Base-by-base conservation (phyloP, 345 rosid species). In the Lepidium sativum region DNA sequence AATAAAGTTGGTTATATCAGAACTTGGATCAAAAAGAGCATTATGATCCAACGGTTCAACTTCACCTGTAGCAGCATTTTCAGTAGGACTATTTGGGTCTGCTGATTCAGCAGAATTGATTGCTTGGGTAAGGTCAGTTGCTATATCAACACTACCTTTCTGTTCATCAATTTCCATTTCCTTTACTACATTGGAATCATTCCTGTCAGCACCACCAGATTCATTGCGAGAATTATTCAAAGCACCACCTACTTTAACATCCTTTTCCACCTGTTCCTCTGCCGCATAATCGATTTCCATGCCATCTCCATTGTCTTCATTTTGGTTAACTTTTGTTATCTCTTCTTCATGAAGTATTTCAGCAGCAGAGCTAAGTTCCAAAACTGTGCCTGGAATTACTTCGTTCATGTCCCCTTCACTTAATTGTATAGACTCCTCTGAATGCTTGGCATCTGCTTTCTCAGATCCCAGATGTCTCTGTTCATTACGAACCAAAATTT, bases 231-330 rank as follows among this genome's bases (percentile, higher is more conserved):
- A 60, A 70, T 70, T 71, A 73, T 82, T 81, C 82, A 75, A 73
- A 75, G 69, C 51, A 58, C 56, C 77, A 48, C 65, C 79, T 3
- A 47, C 75, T 41, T 25, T 60, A 63, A 77, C 78, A 44, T 63
- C 49, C 27, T 72, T 67, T 50, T 39, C 75, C 71, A 68, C 69
- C 57, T 56, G 57, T 62, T 81, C 83, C 71, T 79, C 83, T 63
- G 63, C 67, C 57, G 80, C 60, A 80, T 70, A 65, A 70, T 76
- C 81, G 68, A 78, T 65, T 63, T 81, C 81, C 87, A 79, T 84
- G 72, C 80, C 85, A 78, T 72, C 78, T 45, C 64, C 71, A 5
- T 42, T 62, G 35, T 62, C 70, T 35, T 71, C 75, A 29, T 53
- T 68, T 32, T 70, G 73, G 60, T 59, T 59, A 65, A 76, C 49